A percentile compares a stretch with the other conserved stretches of the same genome.
Evolutionary conservation across 2,329 filamentous ascomycete genomes (phyloP).

Genomic region (Helminthosporium solani): DNA sequence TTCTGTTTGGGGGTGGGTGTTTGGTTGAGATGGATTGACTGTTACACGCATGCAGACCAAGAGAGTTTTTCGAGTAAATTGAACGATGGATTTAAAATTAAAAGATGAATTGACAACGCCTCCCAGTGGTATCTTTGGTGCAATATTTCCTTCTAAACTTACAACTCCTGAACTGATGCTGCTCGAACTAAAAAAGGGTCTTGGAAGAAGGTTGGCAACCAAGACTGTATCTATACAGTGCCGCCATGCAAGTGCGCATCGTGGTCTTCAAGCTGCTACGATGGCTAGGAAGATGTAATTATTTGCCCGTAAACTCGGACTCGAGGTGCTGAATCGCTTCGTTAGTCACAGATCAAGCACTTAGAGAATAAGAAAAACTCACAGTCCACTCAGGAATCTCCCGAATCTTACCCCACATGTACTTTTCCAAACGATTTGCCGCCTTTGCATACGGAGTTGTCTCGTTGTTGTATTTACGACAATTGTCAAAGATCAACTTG

Average conservation of each 20-base stretch:
- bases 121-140: background rate
- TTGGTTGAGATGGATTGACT: too few relatives aligned
- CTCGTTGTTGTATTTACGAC: constrained; percentile 94
- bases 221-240: too few relatives aligned
- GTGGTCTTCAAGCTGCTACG: too few relatives aligned
- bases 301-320: constrained; percentile 2
- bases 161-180: too few relatives aligned
- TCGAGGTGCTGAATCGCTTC: background rate
- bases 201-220: background rate
- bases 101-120: background rate
- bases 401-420: constrained; percentile 91
- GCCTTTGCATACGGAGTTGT: constrained; percentile 93
- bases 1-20: too few relatives aligned
- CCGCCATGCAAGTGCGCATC: too few relatives aligned
- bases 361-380: constrained; percentile 12
- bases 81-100: background rate
- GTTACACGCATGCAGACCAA: too few relatives aligned
- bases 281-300: too few relatives aligned
- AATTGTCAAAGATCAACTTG: constrained; percentile 89
- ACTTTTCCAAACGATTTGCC: constrained; percentile 89
- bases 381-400: constrained; percentile 83
- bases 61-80: background rate
- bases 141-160: too few relatives aligned
- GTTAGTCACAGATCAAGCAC: background rate
- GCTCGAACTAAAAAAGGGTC: too few relatives aligned